A percentile compares a stretch with the other conserved stretches of the same genome.
These are phyloP conservation scores for Brassica cretica DNA, from an alignment of 345 rosid genomes.

Conservation along the genomic window DNA sequence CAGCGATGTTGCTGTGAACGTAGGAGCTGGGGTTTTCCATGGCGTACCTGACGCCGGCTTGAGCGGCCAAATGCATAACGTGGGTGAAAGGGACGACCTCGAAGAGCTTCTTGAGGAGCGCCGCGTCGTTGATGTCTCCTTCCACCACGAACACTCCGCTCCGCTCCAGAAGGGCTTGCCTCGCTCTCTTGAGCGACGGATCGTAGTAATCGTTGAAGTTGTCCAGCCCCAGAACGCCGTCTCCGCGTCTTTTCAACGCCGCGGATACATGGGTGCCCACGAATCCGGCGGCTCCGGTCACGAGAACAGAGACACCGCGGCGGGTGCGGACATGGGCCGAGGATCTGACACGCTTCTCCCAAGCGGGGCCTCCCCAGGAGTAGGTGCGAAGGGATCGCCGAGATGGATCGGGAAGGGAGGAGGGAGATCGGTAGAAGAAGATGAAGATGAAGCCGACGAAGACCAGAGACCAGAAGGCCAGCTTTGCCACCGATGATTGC, in stretches of 20 bases:
- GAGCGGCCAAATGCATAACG: neutral
- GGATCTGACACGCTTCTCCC: slow-evolving; percentile 43
- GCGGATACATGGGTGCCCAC: slow-evolving; percentile 57
- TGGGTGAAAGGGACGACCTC: neutral
- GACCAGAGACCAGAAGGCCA: slow-evolving; percentile 86
- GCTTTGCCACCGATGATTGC: slow-evolving; percentile 63
- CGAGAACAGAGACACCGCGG: slow-evolving; percentile 45
- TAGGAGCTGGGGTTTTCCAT: neutral
- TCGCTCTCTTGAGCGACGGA: slow-evolving; percentile 46
- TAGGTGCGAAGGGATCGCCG: slow-evolving; percentile 42
- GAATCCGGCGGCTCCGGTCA: slow-evolving; percentile 64
- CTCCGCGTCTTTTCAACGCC: slow-evolving; percentile 51
- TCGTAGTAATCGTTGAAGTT: slow-evolving; percentile 60
- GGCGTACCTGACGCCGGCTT: neutral
- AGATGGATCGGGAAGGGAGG: slow-evolving; percentile 44
- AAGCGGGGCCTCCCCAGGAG: slow-evolving; percentile 40
- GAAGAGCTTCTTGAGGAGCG: neutral
- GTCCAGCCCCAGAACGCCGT: slow-evolving; percentile 56
- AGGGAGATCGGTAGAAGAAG: slow-evolving; percentile 84
- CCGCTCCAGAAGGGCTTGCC: slow-evolving; percentile 42
- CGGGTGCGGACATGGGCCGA: slow-evolving; percentile 44
- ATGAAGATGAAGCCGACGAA: slow-evolving; percentile 70
- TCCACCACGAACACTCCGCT: slow-evolving; percentile 37
- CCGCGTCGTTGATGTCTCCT: neutral
- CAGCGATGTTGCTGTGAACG: neutral